Percentiles rank a stretch among this genome's conserved stretches.
Evolutionary conservation across 148 eudicot genomes (phyloP).

Genomic region (Salicornia ramosissima): DNA sequence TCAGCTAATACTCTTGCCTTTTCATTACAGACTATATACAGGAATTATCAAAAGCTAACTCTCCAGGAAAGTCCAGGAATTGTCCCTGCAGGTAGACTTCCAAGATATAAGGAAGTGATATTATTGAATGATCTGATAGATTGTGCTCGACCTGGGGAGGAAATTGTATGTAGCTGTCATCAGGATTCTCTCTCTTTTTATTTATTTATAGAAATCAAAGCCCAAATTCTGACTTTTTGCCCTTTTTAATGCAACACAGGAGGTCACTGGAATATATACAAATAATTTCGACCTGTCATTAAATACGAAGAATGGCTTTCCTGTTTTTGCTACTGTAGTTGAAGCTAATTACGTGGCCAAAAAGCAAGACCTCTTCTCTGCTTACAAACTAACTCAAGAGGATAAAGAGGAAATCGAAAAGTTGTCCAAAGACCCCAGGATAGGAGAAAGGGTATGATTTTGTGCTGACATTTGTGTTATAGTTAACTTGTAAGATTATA

Average conservation of each 20-base stretch:
- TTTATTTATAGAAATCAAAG: neutral
- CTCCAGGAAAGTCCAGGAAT: constrained; percentile 98
- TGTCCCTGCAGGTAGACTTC: constrained; percentile 95
- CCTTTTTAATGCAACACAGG: constrained; percentile 44
- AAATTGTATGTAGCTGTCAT: constrained; percentile 53
- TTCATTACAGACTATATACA: constrained; percentile 68
- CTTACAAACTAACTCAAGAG: constrained; percentile 88
- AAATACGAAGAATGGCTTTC: constrained; percentile 93
- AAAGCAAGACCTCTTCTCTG: constrained; percentile 93
- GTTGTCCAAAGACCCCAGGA: constrained; percentile 83
- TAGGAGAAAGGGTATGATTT: constrained; percentile 74
- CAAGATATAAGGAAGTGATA: constrained; percentile 96
- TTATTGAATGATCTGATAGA: constrained; percentile 89
- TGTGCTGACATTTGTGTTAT: neutral
- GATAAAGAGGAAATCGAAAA: constrained; percentile 93
- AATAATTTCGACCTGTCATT: constrained; percentile 90
- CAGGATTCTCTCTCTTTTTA: neutral
- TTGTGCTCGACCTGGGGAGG: constrained; percentile 98
- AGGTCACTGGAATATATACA: constrained; percentile 90
- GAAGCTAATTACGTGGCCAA: constrained; percentile 93
- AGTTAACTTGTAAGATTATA: neutral
- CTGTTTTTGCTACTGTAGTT: constrained; percentile 92
- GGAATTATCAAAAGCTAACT: constrained; percentile 94
- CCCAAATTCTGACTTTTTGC: constrained; percentile 4
- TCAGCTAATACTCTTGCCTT: constrained; percentile 10